Base-by-base conservation (phyloP, 2,329 filamentous ascomycete species). In the Colletotrichum scovillei region DNA sequence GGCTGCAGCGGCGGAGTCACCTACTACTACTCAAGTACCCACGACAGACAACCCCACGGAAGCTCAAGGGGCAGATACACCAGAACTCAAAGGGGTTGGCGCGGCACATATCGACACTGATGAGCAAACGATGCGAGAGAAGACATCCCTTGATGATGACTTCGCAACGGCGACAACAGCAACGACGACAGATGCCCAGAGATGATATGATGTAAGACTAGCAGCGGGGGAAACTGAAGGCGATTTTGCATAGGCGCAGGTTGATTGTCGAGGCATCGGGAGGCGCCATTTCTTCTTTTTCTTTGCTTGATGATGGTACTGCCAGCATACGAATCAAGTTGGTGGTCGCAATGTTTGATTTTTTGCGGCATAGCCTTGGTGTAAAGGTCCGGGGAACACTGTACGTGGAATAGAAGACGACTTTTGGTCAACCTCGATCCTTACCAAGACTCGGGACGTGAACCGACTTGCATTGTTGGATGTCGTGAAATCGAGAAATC, bases 1-100 rank as follows among this genome's bases (percentile, higher is more conserved):
- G 42, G 42, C 19, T 8, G 16, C 19, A 22, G 8, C 19, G 42
- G 42, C 42, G 42, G 42, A 49, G 19, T 19, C 42, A 49, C 42
- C 19, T 22, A 24, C 22, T 6, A 46, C 8, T 53, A 12, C 22
- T n/a, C 8, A 30, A 7, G 24, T 8, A 52, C 42, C 46, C 12
- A 3, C 59, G 28, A 19, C 32, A 35, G 49, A 7, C 7, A 8
- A 19, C 16, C 7, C 52, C 5, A 24, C 42, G 42, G 19, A 28
- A 24, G 24, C 57, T 59, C 32, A 65, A n/a, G 26, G 26, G 22
- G 46, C 59, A 49, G 63, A 74, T 12, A 53, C 63, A n/a, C 63
- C 73, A 9, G 74, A 75, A 14, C 73, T 80, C 16, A 73, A 77
- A 24, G 79, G 78, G n/a, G 75, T 79, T 12, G 78, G 78, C 12